Evolutionary conservation across 108 stramenopile species (phyloP), one percentile per base, ranked within the genome.

Genomic region (Cyclotella sp.): DNA sequence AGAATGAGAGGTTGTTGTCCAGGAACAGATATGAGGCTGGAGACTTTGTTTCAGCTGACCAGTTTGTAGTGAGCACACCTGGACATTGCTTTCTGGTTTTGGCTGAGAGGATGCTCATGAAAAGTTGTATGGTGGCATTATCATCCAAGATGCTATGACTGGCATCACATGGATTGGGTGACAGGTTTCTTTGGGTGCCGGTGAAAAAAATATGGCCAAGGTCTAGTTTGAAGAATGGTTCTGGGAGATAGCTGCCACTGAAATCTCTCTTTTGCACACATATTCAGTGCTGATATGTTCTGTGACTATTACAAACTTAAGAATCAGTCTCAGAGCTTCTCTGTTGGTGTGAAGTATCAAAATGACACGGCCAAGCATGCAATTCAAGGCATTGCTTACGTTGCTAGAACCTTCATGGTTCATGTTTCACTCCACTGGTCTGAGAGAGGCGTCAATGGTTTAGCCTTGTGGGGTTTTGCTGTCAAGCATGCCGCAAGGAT

Each of bases 371-470:
- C 63, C 6, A 10, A 59, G 3, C 3, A 22, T 15, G n/a, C 13
- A 27, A 63, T 39, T 42, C 30, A 41, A 22, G 41, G 41, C 63
- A 51, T 34, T 34, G 2, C 6, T 34, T 34, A 34, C 34, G 6
- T 34, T 2, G 6, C 34, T 34, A 5, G 78, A 22, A 41, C 81
- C 16, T 79, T 85, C 69, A 45, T 88, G 67, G 15, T 85, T 16
- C 87, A 87, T 62, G 63, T 43, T 1, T 30, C 59, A 0, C 30
- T 88, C 0, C 81, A 76, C 22, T 85, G 85, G 87, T 67, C 83
- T 13, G 51, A 65, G 0, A 0, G 57, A 0, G 65, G 46, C 0
- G 34, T 29, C 16, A 70, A 73, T 39, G 29, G 57, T 22, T 26
- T 64, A 7, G 46, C 46, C 9, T 72, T n/a, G n/a, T n/a, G n/a